A percentile compares a stretch with the other conserved stretches of the same genome.
phyloP scores from a whole-genome alignment of 306 rosid genomes.

The Ochetophila trinervis region DNA sequence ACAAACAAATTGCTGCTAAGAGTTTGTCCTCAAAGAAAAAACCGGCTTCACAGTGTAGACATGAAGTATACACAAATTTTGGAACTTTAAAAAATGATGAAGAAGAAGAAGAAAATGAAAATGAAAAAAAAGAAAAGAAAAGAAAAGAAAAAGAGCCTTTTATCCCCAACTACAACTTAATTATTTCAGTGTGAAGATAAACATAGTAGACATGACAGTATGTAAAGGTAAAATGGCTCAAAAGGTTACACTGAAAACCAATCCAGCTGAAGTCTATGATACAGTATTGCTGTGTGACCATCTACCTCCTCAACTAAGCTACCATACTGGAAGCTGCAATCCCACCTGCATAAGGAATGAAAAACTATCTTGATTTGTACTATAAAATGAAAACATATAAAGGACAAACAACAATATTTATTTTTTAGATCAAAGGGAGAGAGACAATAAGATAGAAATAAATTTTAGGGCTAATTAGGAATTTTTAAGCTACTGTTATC shows the following conservation, averaged over 20 bases:
- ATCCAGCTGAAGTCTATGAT: constrained; percentile 94
- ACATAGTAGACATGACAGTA: background rate
- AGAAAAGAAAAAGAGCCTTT: background rate
- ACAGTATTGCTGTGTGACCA: constrained; percentile 96
- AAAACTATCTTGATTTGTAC: background rate
- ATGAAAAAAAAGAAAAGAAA: too few relatives aligned
- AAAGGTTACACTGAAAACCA: constrained; percentile 86
- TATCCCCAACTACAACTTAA: background rate
- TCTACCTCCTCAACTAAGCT: constrained; percentile 99
- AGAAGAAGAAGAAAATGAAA: background rate
- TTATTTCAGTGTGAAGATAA: background rate
- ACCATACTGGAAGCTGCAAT: constrained; percentile 85
- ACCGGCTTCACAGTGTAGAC: background rate
- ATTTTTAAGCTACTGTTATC: background rate
- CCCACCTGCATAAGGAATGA: constrained; percentile 69
- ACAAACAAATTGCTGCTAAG: background rate
- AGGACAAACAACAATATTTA: background rate
- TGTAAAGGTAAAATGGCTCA: constrained; percentile 1
- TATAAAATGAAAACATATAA: background rate
- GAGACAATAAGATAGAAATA: background rate
- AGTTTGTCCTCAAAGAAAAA: background rate
- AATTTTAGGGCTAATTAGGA: background rate
- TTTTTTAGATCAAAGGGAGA: background rate
- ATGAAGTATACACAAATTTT: background rate
- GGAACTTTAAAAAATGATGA: background rate